Evolutionary conservation across 2,329 filamentous ascomycete genomes (phyloP).

Genomic region (Myotisia sp.): DNA sequence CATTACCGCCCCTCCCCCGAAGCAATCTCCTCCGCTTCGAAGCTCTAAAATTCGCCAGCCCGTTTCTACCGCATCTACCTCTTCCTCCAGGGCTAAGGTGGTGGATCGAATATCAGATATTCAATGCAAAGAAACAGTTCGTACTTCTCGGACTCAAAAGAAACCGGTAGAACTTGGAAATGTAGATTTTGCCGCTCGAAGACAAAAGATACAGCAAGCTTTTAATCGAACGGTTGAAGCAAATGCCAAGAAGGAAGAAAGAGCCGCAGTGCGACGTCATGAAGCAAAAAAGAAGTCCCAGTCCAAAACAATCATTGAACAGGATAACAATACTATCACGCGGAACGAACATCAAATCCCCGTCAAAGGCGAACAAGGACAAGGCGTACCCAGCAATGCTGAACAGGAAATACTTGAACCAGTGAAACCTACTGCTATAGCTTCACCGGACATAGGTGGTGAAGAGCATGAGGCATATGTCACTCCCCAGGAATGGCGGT

Average conservation of each 20-base stretch:
- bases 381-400: conserved; percentile 7
- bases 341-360: neutral
- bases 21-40: conserved; percentile 60
- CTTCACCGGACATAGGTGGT: neutral
- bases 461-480: conserved; percentile 11
- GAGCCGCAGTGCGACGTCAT: conserved; percentile 20
- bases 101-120: conserved; percentile 41
- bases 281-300: conserved; percentile 15
- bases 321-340: conserved; percentile 1
- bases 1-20: conserved; percentile 55
- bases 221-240: conserved; percentile 74
- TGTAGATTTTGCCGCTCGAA: conserved; percentile 70
- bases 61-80: conserved; percentile 59
- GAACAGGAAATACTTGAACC: conserved; percentile 1
- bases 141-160: conserved; percentile 22
- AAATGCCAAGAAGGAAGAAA: conserved; percentile 45
- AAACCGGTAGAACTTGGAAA: conserved; percentile 50
- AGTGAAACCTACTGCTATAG: neutral
- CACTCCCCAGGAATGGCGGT: conserved; percentile 12
- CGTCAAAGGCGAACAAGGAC: conserved; percentile 7
- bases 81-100: conserved; percentile 52
- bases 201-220: conserved; percentile 69
- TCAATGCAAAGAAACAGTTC: conserved; percentile 24
- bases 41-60: conserved; percentile 71
- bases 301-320: neutral